These are phyloP conservation scores for Aureobasidium zeae DNA, from an alignment of 2,329 filamentous ascomycete genomes.

Conservation along the genomic window DNA sequence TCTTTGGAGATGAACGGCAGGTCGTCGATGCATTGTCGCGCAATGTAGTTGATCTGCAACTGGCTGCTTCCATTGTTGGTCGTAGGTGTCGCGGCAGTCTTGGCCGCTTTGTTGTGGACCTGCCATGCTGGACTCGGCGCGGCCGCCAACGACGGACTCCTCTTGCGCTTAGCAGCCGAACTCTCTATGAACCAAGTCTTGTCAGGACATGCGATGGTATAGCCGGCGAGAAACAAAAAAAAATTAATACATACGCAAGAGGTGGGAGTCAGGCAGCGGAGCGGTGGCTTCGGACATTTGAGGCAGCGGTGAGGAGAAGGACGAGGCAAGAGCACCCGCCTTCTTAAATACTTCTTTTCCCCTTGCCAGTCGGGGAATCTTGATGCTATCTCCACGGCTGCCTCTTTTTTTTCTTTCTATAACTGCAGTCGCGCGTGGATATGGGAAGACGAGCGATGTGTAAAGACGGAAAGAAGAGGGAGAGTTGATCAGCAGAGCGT, in stretches of 20 bases:
- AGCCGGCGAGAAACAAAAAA: not conserved
- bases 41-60: constrained; percentile 60
- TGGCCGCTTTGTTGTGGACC: constrained; percentile 36
- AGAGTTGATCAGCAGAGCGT: no score
- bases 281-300: constrained; percentile 14
- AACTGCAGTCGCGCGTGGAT: no score
- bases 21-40: constrained; percentile 52
- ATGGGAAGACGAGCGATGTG: no score
- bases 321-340: no score
- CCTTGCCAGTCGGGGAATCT: no score
- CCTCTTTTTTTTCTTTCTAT: no score
- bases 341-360: no score
- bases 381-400: no score
- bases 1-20: constrained; percentile 53
- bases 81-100: no score
- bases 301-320: constrained; percentile 11
- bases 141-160: constrained; percentile 1
- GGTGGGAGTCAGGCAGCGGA: constrained; percentile 8
- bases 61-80: constrained; percentile 46
- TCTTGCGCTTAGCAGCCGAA: constrained; percentile 6
- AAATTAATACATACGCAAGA: not conserved
- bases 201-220: not conserved
- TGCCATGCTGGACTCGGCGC: not conserved
- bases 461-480: no score
- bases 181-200: no score